A percentile compares a stretch with the other conserved stretches of the same genome.
phyloP scores from a whole-genome alignment of 169 alveolate species.

The Plasmodium blacklocki region DNA sequence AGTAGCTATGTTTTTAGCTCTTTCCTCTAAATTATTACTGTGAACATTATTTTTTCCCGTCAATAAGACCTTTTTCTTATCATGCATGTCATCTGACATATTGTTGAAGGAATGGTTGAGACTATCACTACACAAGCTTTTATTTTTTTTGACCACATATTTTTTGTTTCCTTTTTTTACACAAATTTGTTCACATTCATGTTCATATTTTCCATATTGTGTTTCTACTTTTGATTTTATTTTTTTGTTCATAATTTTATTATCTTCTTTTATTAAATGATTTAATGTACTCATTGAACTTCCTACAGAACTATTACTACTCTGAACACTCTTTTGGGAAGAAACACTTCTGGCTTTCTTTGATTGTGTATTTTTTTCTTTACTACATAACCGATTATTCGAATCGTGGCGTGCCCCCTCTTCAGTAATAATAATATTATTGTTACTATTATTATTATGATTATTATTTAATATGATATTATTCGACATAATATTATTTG shows the following conservation, averaged over 20 bases:
- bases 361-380: neutral
- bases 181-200: too few relatives aligned
- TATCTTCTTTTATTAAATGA: neutral
- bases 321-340: neutral
- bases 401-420: neutral
- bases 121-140: neutral
- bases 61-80: too few relatives aligned
- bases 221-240: neutral
- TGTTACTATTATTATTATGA: too few relatives aligned
- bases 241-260: constrained; percentile 5
- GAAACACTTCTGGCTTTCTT: neutral
- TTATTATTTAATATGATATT: too few relatives aligned
- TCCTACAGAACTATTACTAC: neutral
- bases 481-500: too few relatives aligned
- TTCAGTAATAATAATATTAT: neutral
- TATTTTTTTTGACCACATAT: neutral
- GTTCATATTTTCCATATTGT: too few relatives aligned
- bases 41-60: neutral
- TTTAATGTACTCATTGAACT: constrained; percentile 16
- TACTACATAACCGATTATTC: neutral
- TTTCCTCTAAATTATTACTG: neutral
- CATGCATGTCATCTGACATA: too few relatives aligned
- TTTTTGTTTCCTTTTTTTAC: neutral
- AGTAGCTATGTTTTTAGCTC: neutral
- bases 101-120: too few relatives aligned